Base-by-base conservation (phyloP, 2,329 filamentous ascomycete species). In the Trichoderma sp. region DNA sequence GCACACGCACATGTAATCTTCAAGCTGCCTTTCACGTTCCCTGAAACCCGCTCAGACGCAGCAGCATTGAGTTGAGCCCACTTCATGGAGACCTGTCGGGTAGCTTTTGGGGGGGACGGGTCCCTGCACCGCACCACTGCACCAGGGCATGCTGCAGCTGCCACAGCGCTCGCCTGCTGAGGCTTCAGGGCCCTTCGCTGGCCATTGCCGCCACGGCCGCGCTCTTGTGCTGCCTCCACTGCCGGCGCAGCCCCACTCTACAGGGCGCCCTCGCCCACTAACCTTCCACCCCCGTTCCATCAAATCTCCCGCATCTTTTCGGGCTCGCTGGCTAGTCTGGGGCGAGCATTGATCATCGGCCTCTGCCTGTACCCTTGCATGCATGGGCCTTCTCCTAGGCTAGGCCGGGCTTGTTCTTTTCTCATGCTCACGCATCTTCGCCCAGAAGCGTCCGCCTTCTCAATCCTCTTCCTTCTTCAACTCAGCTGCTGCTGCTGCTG, bases 81-180 rank as follows among this genome's bases (percentile, higher is more conserved):
- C 62, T 19, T 43, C 37, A 43, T 43, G 37, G 37, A 19, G 16
- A 43, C 37, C 37, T 43, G 16, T 43, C 37, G 40, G 40, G 40
- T 43, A 43, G 16, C 40, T 37, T 27, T 40, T 58, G 43, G 68
- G 31, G 43, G 47, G 8, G 47, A 52, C 61, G 68, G 59, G 61
- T 60, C 68, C 68, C 49, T 65, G 68, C 61, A 69, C 59, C 60
- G 47, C 68, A 65, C 61, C 61, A 59, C 62, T 65, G 68, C 66
- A 60, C 55, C 49, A 43, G 43, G n/a, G 60, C 60, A 49, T 16
- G 31, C 37, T 49, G 40, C 53, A 31, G 47, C 37, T 33, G 37
- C 24, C 43, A 49, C 58, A 40, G 58, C 57, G 57, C 57, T 29
- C 53, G 33, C 47, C 31, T 52, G 61, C 61, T 64, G 61, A 40